These are phyloP conservation scores for Mycena galericulata DNA, from an alignment of 768 basidiomycete species.

Conservation along the genomic window DNA sequence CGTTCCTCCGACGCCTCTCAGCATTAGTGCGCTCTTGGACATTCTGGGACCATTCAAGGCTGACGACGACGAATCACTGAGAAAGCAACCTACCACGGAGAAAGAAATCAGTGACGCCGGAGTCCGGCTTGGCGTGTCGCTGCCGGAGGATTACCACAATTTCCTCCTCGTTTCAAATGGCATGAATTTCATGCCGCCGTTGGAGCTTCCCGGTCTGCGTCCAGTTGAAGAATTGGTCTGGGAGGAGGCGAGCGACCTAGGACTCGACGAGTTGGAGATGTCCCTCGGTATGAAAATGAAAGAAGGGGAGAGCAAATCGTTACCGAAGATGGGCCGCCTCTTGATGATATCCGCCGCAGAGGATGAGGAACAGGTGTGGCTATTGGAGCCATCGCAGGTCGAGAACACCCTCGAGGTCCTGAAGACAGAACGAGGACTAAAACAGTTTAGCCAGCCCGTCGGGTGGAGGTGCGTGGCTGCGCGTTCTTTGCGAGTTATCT, in stretches of 20 bases:
- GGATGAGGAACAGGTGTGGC: slow-evolving; percentile 10
- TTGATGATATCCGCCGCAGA: slow-evolving; percentile 7
- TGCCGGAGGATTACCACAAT: background rate
- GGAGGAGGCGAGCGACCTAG: background rate
- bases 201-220: background rate
- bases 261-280: background rate
- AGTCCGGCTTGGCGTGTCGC: background rate
- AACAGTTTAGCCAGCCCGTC: background rate
- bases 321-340: slow-evolving; percentile 9
- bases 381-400: slow-evolving; percentile 5
- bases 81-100: background rate
- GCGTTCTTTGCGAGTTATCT: background rate
- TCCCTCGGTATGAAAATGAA: background rate
- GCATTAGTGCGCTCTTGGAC: background rate
- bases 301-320: background rate
- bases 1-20: background rate
- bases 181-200: background rate
- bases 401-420: background rate
- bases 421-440: background rate
- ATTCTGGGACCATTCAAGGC: background rate
- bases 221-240: background rate
- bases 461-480: background rate
- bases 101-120: background rate
- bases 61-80: background rate
- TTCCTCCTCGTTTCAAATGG: slow-evolving; percentile 2